Percentiles rank a stretch among this genome's conserved stretches.
Conservation (phyloP, 2,329 filamentous ascomycete genomes). For the Colletotrichum viniferum region DNA sequence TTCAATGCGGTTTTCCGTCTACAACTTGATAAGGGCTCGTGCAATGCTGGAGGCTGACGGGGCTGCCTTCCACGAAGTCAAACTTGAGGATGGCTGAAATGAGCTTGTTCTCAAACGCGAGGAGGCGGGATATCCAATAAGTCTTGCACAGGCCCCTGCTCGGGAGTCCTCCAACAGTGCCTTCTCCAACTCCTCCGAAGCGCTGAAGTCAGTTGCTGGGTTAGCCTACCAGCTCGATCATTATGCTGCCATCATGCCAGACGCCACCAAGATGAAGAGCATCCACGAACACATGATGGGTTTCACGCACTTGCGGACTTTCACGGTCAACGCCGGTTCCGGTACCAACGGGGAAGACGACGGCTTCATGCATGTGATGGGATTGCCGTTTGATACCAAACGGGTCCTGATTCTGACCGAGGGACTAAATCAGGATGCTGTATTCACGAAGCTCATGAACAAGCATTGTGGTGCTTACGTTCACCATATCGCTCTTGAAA, state of each 20-base stretch:
- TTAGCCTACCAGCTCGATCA: neutral
- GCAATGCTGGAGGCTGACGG: neutral
- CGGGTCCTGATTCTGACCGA: neutral
- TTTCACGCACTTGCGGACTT: neutral
- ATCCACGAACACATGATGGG: neutral
- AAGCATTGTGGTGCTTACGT: neutral
- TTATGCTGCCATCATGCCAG: neutral
- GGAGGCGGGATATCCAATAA: neutral
- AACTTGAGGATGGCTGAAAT: neutral
- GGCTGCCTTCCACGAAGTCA: neutral
- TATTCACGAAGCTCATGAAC: neutral
- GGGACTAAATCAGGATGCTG: neutral
- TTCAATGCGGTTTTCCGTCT: neutral
- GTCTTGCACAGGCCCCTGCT: neutral
- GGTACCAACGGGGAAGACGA: neutral
- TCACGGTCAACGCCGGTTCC: neutral
- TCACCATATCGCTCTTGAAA: neutral
- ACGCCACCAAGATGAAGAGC: neutral
- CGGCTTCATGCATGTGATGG: neutral
- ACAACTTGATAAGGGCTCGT: neutral
- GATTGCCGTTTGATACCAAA: neutral
- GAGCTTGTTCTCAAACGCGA: neutral
- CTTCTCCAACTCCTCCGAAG: neutral
- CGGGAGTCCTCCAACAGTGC: neutral
- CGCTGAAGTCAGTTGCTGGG: neutral